Base-by-base conservation (phyloP, 176 grass and related monocot species). In the Triticum dicoccoides region DNA sequence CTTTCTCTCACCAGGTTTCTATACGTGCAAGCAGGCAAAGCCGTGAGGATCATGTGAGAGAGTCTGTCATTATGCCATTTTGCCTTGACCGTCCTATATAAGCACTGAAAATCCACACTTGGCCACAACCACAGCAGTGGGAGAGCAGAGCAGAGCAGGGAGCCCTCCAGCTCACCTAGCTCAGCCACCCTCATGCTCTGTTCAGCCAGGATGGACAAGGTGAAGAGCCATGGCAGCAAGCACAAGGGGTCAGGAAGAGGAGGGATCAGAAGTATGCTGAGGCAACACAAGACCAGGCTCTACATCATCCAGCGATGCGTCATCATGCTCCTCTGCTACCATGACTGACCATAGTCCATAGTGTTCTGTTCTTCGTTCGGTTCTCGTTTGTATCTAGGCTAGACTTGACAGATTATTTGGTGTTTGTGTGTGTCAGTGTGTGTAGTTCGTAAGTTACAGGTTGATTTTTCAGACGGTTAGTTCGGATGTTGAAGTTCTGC, bases 281-380 rank as follows among this genome's bases (percentile, higher is more conserved):
- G 85, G 77, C 77, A 92, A 35, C 88, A 92, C 49, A 92, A 90
- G 85, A 87, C 87, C 13, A 87, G 88, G 85, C 65, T 87, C 80
- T 85, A 88, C 80, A 89, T 89, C 62, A 92, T 92, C 76, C 76
- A 70, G 32, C 75, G 87, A 69, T 92, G 91, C 63, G 76, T 92
- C 54, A 81, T 92, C 84, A 89, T 89, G 87, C 91, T 92, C 11
- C 91, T 92, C 51, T 92, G 87, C 84, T 89, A 84, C 54, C 91
- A 92, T 87, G 91, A 92, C 63, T 89, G 71, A 20, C 39, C 20
- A 44, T 11, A 44, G 10, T 42, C 39, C 39, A 42, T 10, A 42
- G 41, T 9, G 39, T 10, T 41, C 39, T 9, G 39, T 41, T 41
- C 39, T 41, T 10, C 41, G 41, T 44, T 38, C 69, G 45, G 24